Base-by-base conservation (phyloP, 768 basidiomycete species). In the Tubosaeta sp. region DNA sequence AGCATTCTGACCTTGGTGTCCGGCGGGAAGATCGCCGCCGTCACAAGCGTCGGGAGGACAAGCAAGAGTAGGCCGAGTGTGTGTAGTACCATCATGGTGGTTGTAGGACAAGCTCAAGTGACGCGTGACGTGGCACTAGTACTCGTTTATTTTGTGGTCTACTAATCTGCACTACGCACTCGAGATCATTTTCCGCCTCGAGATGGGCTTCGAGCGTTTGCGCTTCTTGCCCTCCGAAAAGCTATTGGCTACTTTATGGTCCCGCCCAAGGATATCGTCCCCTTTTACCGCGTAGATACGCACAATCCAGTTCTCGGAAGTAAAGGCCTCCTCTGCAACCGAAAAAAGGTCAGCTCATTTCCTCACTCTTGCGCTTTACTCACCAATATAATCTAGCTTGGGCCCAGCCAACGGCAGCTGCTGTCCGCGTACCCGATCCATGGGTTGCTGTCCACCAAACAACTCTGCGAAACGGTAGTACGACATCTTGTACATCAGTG, bases 241-340 rank as follows among this genome's bases (percentile, higher is more conserved):
- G 22, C 86, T 84, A 49, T 87, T 89, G 3, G 91, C 95, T 48
- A 74, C 83, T 76, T 91, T 93, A 47, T 87, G 81, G 59, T 97
- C 92, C 53, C 96, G 82, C 25, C 94, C 94, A 2, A 99, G 77
- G 14, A 81, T 69, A 68, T 98, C 96, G 45, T 96, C 93, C 63
- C 92, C 93, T 72, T 90, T 94, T 39, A 98, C 96, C 63, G 90
- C 77, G 64, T 90, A 99, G 63, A 99, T 95, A 32, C 96, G 87
- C 52, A 93, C 95, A 58, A 99, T 95, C 96, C 96, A 99, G 71
- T 99, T 99, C 75, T 99, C 96, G 7, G 93, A 91, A 2, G 96
- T 99, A 76, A 94, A 99, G 8, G 95, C 96, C 70, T 99, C 96
- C 56, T 99, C 92, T 91, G 55, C 10, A 52, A 1, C 32, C 6